Evolutionary conservation across 371 early-diverging fungal species (phyloP), one percentile per base, ranked within the genome.

Genomic region (Gilbertella persicaria): DNA sequence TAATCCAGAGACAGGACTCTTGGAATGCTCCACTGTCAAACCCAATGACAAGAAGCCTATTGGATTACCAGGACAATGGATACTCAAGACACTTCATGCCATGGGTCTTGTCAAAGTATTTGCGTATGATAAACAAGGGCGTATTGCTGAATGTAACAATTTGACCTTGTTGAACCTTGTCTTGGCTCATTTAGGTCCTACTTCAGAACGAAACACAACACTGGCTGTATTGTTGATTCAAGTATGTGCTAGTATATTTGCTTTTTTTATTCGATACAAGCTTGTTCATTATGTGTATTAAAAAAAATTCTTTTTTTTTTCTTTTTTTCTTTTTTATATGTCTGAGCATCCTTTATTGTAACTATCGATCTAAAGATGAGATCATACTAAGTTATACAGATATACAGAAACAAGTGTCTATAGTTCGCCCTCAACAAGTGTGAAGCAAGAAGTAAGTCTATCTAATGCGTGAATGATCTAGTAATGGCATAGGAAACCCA

Each of bases 131-230:
- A 58, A 90, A 0, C 47, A 80, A 9, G 75, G 75, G n/a, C 64
- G 59, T 28, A 69, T 73, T 3, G 21, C 75, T 4, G 76, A 82
- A 47, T 82, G 86, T 66, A 94, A 87, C 55, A 97, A 98, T 65
- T 76, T 98, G 50, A 98, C 99, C 0, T 61, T 98, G 20, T 73
- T 98, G 29, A 97, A 95, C 58, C 66, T 94, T n/a, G 69, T 96
- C 25, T 71, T 97, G 20, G 84, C 94, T 13, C 72, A 69, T 60
- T 55, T 78, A 19, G 93, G 92, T 0, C 92, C 93, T 0, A 80
- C 90, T 71, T 61, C 72, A 7, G 98, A 98, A 64, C 66, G 71
- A 9, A 66, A 75, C 50, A 78, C 91, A 10, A 81, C 88, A 4
- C 33, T 68, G 17, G 44, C 65, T 0, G 71, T 96, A 2, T 68